A percentile compares a stretch with the other conserved stretches of the same genome.
These are phyloP conservation scores for Termitomyces titanicus DNA, from an alignment of 768 basidiomycete genomes.

Conservation along the genomic window DNA sequence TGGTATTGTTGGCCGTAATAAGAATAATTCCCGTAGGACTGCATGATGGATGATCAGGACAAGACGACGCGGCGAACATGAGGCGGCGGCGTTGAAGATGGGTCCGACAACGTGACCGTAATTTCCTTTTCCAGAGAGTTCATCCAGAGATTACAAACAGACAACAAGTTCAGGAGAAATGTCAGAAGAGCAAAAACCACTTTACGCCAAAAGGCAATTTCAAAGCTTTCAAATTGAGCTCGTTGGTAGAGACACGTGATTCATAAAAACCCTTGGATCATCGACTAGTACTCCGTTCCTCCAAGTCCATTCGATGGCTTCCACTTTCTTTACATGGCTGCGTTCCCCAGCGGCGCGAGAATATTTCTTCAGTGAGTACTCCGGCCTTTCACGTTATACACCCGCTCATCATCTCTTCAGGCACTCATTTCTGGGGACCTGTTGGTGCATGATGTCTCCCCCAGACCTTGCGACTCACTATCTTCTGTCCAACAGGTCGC, in stretches of 20 bases:
- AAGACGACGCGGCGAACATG: conserved; percentile 4
- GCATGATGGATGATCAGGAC: conserved; percentile 20
- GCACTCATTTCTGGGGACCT: conserved; percentile 98
- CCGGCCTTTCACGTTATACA: background rate
- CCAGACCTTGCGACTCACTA: background rate
- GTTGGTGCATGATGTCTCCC: conserved; percentile 47
- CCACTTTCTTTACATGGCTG: conserved; percentile 84
- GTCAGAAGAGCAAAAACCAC: too few species aligned
- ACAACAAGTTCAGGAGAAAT: too few species aligned
- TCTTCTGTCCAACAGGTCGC: conserved; percentile 59
- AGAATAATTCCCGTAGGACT: conserved; percentile 36
- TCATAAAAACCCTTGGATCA: background rate
- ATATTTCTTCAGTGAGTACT: conserved; percentile 88
- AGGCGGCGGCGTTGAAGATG: background rate
- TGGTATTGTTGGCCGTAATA: conserved; percentile 47
- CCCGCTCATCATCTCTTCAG: conserved; percentile 33
- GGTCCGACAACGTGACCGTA: conserved; percentile 21
- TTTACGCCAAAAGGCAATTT: too few species aligned
- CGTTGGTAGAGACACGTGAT: conserved; percentile 13
- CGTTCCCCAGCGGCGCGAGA: conserved; percentile 88
- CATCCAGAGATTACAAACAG: background rate
- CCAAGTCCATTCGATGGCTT: conserved; percentile 59
- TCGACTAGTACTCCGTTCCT: conserved; percentile 5
- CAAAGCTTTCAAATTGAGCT: background rate
- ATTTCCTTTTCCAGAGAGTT: conserved; percentile 31